These are phyloP conservation scores for Thermomucor indicae-seudaticae DNA, from an alignment of 371 early-diverging fungal genomes.

Conservation along the genomic window DNA sequence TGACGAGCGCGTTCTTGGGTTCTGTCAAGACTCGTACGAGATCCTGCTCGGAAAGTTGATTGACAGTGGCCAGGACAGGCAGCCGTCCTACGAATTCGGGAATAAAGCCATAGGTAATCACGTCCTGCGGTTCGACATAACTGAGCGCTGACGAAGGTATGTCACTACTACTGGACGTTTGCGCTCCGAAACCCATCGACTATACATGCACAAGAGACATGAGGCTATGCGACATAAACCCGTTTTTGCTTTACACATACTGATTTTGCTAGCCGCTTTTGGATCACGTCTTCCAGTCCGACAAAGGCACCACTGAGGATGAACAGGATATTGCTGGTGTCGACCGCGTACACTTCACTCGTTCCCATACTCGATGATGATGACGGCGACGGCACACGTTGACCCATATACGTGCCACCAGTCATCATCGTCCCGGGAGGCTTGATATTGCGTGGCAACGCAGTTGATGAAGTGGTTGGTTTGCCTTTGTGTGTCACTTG, in stretches of 20 bases:
- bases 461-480: constrained; percentile 8
- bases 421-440: constrained; percentile 10
- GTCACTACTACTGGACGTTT: not conserved
- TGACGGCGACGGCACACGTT: not conserved
- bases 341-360: constrained; percentile 73
- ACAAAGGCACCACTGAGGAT: constrained; percentile 82
- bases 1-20: constrained; percentile 72
- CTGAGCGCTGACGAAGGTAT: constrained; percentile 32
- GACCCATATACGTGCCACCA: constrained; percentile 11
- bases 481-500: constrained; percentile 70
- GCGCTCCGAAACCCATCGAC: not conserved
- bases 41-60: constrained; percentile 53
- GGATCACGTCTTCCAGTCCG: constrained; percentile 73
- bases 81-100: constrained; percentile 83
- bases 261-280: constrained; percentile 63
- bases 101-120: constrained; percentile 78
- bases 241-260: constrained; percentile 6
- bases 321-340: constrained; percentile 82
- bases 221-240: not conserved
- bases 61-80: constrained; percentile 72
- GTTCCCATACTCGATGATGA: not conserved
- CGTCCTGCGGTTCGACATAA: constrained; percentile 67
- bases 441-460: constrained; percentile 29
- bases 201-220: not conserved
- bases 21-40: constrained; percentile 70